phyloP scores from a whole-genome alignment of 495 filamentous ascomycete species.

The Lentithecium fluviatile region DNA sequence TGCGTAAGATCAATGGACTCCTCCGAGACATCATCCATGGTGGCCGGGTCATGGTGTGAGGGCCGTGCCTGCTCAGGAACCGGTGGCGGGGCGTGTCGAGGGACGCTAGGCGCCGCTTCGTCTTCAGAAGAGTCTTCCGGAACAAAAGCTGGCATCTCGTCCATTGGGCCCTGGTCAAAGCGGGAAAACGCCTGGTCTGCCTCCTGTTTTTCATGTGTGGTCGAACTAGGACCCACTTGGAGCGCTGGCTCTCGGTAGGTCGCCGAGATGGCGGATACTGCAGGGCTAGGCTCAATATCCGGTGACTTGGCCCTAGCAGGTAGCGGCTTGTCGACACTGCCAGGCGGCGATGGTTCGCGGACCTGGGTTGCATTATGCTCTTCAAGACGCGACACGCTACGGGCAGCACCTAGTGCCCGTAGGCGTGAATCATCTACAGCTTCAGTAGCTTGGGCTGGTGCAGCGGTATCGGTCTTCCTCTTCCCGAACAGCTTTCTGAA shows the following conservation, averaged over 20 bases:
- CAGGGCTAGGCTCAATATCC: slow-evolving; percentile 25
- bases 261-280: slow-evolving; percentile 42
- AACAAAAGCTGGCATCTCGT: slow-evolving; percentile 81
- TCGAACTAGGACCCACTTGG: slow-evolving; percentile 56
- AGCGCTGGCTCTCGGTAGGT: slow-evolving; percentile 54
- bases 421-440: neutral
- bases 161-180: slow-evolving; percentile 87
- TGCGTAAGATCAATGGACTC: slow-evolving; percentile 26
- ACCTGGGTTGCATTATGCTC: slow-evolving; percentile 33
- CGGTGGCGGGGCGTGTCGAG: neutral
- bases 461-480: slow-evolving; percentile 46
- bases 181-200: slow-evolving; percentile 72
- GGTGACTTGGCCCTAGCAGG: slow-evolving; percentile 18
- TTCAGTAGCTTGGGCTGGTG: slow-evolving; percentile 11
- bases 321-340: slow-evolving; percentile 12
- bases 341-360: slow-evolving; percentile 34
- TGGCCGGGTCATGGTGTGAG: neutral
- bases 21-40: slow-evolving; percentile 32
- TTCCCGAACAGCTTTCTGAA: slow-evolving; percentile 65
- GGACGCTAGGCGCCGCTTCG: slow-evolving; percentile 5
- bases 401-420: slow-evolving; percentile 16
- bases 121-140: slow-evolving; percentile 60
- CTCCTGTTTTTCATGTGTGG: slow-evolving; percentile 63
- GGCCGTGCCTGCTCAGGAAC: neutral
- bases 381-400: slow-evolving; percentile 34